Evolutionary conservation across 1,139 yeast genomes (phyloP), one percentile per base, ranked within the genome.

Genomic region (Blastobotrys persicus): DNA sequence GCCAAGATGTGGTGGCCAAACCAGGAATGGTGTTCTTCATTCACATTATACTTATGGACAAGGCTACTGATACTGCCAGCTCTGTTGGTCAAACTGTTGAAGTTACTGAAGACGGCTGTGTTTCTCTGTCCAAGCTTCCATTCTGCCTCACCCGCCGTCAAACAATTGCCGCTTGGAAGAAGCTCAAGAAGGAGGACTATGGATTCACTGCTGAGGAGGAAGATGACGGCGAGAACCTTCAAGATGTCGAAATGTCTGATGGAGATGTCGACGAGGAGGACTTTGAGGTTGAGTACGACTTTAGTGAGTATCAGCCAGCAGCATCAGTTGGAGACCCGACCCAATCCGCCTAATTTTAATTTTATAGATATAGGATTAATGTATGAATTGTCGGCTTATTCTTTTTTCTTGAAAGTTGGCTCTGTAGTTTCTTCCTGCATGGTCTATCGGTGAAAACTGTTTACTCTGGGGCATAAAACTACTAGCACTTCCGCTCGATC

Each of bases 301-400:
- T 50, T 19, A 46, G 50, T 81, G 53, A 76, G 31, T 49, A 49
- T 31, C 42, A 42, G 32, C 33, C 52, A 31, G 52, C 52, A n/a
- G 48, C 47, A 17, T 31, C 47, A 12, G 35, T 42, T 13, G 52
- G 52, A 11, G 52, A 49, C 35, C 52, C 52, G n/a, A 49, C 52
- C 32, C 51, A 47, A 38, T 9, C 31, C 14, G 40, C 46, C 41
- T 6, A 43, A 35, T 9, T 9, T n/a, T n/a, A n/a, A n/a, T n/a
- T n/a, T n/a, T n/a, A n/a, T n/a, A n/a, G n/a, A n/a, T n/a, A n/a
- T n/a, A n/a, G n/a, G n/a, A n/a, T n/a, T n/a, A n/a, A n/a, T n/a
- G n/a, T n/a, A n/a, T n/a, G n/a, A n/a, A n/a, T n/a, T n/a, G n/a
- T n/a, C n/a, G n/a, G n/a, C n/a, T n/a, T n/a, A n/a, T n/a, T n/a